Evolutionary conservation across 768 basidiomycete genomes (phyloP), one percentile per base, ranked within the genome.

Genomic region (Phallus indusiatus): DNA sequence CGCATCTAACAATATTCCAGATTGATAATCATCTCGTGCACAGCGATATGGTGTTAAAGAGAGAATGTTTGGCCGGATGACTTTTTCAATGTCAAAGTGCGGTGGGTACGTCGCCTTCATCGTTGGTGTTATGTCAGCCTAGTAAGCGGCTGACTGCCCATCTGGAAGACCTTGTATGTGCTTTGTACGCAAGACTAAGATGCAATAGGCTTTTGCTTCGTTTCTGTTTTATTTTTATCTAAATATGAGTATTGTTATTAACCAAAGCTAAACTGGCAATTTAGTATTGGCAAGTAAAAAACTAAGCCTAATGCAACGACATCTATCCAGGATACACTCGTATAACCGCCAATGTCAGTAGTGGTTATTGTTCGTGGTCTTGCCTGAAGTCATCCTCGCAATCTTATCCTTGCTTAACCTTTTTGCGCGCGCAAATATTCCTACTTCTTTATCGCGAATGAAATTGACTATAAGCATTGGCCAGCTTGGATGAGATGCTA

Each of bases 401-500:
- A 10, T n/a, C 17, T 28, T 52, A 10, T 47, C 50, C 52, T 77
- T 83, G 67, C 58, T 73, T 62, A 83, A 60, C 67, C 94, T 75
- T 72, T 97, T 97, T 7, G 85, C 90, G 8, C 94, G 78, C 12
- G 90, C 85, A 70, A 87, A 95, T 63, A 97, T 83, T 1, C 94
- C 94, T 28, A 94, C 90, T 62, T 88, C 84, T 14, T 79, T 78
- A 65, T 96, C 93, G 24, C 91, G 83, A 57, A 99, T 96, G 69
- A 99, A 99, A 72, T 92, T 92, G 58, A 89, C 76, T 1, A 87
- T 92, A 36, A 98, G 88, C 85, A 94, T 93, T 1, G 92, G 85
- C 96, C 96, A 99, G 5, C 85, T 88, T 1, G 86, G 83, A 67
- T 99, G 96, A 0, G 85, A 79, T 0, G 94, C 92, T 22, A 97